These are phyloP conservation scores for Eutrema salsugineum DNA, from an alignment of 441 rosid genomes.

Conservation along the genomic window DNA sequence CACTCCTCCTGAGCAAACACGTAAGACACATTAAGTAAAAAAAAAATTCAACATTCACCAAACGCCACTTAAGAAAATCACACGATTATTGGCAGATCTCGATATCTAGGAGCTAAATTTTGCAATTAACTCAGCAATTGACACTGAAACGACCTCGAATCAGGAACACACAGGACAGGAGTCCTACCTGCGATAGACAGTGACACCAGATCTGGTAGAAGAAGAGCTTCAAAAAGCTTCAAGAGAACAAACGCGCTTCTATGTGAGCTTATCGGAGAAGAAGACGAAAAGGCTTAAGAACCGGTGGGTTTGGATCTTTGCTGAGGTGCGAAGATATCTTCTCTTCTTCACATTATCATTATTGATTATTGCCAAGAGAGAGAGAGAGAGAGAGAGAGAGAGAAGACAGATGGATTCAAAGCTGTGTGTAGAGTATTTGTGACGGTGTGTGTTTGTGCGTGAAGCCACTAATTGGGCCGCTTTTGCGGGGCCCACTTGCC, in stretches of 20 bases:
- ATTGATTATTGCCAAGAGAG: not conserved
- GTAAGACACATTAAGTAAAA: not conserved
- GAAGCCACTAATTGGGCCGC: slow-evolving; percentile 36
- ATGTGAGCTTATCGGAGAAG: slow-evolving; percentile 11
- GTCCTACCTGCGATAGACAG: slow-evolving; percentile 14
- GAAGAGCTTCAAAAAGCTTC: slow-evolving; percentile 3
- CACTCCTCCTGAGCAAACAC: slow-evolving; percentile 5
- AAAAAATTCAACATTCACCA: slow-evolving; percentile 3
- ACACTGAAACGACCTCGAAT: not conserved
- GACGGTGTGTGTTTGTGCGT: slow-evolving; percentile 36
- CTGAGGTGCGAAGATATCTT: slow-evolving; percentile 31
- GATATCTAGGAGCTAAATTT: slow-evolving; percentile 12
- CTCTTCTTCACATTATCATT: slow-evolving; percentile 31
- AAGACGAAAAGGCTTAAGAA: slow-evolving; percentile 19
- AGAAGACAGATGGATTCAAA: slow-evolving; percentile 25
- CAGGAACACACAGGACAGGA: not conserved
- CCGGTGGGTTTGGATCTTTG: slow-evolving; percentile 25
- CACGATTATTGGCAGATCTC: slow-evolving; percentile 19
- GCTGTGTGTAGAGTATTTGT: slow-evolving; percentile 28
- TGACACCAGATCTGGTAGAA: slow-evolving; percentile 28
- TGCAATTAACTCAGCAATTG: not conserved
- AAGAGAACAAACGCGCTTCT: slow-evolving; percentile 2
- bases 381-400: slow-evolving; percentile 18
- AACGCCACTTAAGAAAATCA: not conserved
- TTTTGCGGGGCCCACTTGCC: slow-evolving; percentile 20